These are phyloP conservation scores for Didymella sp. DNA, from an alignment of 2,329 filamentous ascomycete species.

Conservation along the genomic window DNA sequence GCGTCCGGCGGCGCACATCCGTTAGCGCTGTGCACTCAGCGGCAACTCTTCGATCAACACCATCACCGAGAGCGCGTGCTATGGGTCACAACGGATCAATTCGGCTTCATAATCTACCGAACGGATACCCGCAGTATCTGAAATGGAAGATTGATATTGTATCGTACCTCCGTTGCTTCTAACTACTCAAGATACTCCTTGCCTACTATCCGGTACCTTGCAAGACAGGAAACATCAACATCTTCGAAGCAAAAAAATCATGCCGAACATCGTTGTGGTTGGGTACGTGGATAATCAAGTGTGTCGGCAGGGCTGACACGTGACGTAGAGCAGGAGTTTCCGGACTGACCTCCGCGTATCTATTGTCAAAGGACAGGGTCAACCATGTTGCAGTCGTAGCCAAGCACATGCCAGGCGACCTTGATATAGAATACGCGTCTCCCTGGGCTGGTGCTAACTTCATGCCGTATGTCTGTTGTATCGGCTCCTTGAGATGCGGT, in stretches of 20 bases:
- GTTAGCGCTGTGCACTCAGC: slow-evolving; percentile 59
- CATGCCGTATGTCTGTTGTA: slow-evolving; percentile 16
- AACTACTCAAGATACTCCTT: neutral
- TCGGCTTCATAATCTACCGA: neutral
- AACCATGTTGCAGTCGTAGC: slow-evolving; percentile 70
- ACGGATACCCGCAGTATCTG: neutral
- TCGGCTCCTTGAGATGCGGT: neutral
- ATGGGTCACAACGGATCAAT: neutral
- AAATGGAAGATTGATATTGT: neutral
- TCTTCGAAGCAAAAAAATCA: neutral
- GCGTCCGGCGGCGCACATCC: slow-evolving; percentile 2
- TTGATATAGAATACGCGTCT: slow-evolving; percentile 89
- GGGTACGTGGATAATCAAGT: neutral
- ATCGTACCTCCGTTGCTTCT: neutral
- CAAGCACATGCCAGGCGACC: slow-evolving; percentile 93
- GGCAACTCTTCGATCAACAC: neutral
- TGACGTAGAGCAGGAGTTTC: slow-evolving; percentile 2
- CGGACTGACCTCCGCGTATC: slow-evolving; percentile 60
- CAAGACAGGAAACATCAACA: neutral
- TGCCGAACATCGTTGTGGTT: neutral
- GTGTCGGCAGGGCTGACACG: too few species aligned
- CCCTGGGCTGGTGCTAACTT: slow-evolving; percentile 85
- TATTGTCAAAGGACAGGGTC: slow-evolving; percentile 55
- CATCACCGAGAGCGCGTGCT: neutral
- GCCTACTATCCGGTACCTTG: neutral